These are phyloP conservation scores for Trichomonascus vanleenenianus DNA, from an alignment of 805 yeast genomes.

Conservation along the genomic window DNA sequence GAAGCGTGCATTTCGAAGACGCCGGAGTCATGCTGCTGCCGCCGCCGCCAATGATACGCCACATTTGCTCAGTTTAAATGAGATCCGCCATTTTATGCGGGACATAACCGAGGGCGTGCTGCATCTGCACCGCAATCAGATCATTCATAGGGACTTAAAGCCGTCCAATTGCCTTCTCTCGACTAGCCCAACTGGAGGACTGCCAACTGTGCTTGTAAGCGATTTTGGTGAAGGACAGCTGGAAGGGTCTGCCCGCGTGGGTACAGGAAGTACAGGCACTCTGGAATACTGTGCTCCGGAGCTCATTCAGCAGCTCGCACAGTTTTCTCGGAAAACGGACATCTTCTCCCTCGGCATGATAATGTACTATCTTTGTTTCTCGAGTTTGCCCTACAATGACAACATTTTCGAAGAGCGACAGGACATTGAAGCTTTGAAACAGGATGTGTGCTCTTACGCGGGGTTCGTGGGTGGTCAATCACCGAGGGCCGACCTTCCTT, in stretches of 20 bases:
- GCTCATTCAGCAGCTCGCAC: conserved; percentile 42
- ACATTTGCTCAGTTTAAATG: conserved; percentile 39
- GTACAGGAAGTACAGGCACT: conserved; percentile 85
- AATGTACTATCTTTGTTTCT: conserved; percentile 66
- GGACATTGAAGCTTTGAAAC: conserved; percentile 29
- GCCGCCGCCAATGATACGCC: background rate
- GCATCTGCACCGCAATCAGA: conserved; percentile 64
- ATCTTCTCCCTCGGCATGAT: conserved; percentile 80
- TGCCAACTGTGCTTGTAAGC: conserved; percentile 72
- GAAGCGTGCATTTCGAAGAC: background rate
- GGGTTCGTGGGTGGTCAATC: conserved; percentile 25
- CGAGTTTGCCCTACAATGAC: conserved; percentile 51
- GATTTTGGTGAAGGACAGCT: conserved; percentile 88
- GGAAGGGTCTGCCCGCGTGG: conserved; percentile 53
- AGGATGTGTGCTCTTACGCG: conserved; percentile 29
- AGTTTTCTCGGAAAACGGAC: conserved; percentile 68
- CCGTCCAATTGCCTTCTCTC: conserved; percentile 76
- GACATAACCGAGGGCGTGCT: conserved; percentile 66
- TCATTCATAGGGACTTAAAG: conserved; percentile 82
- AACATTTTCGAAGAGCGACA: conserved; percentile 19
- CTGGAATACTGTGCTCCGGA: conserved; percentile 87
- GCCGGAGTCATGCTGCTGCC: background rate
- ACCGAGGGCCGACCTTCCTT: conserved; percentile 24
- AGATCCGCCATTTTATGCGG: conserved; percentile 57
- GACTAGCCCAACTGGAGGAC: conserved; percentile 15